Evolutionary conservation across 2,329 filamentous ascomycete species (phyloP), one percentile per base, ranked within the genome.

Genomic region (Monosporascus sp.): DNA sequence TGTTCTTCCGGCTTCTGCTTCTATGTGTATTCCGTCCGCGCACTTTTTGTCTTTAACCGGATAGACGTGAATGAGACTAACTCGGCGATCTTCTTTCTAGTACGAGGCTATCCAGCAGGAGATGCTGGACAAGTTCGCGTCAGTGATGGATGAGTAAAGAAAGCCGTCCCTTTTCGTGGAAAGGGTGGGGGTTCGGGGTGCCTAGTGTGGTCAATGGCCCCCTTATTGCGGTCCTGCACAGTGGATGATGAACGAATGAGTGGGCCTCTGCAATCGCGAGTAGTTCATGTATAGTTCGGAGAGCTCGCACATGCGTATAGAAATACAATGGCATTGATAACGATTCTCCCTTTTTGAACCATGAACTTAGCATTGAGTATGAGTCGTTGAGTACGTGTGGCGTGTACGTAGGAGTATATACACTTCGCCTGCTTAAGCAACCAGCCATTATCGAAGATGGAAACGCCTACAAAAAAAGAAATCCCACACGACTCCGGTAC

Each of bases 71-170:
- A 44, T 44, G n/a, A 31, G 4, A 19, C 43, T 46, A 6, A 46
- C 43, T 46, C 26, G 24, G 3, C 22, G 5, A 26, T 27, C 43
- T 24, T 20, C 53, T 20, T 16, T 50, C 50, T 65, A 94, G 89
- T 99, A 97, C 73, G 94, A 97, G 80, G 86, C 85, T 64, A 85
- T 97, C 64, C 81, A 94, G 65, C 90, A 96, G 76, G 80, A 85
- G 65, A 93, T 99, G 91, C 86, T 88, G 64, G 94, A 99, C 77
- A 96, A 96, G 78, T 99, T 99, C 76, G 94, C 94, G 49, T 87
- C 91, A 40, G 93, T 99, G 56, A 84, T 90, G 70, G 94, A 99
- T 74, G 93, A 97, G 82, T 99, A 91, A 73, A 46, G 35, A 37
- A 48, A 48, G 17, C 37, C 14, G 20, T 20, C 24, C 24, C 20